Base-by-base conservation (phyloP, 352 stramenopile species). In the Hyaloperonospora arabidopsidis region DNA sequence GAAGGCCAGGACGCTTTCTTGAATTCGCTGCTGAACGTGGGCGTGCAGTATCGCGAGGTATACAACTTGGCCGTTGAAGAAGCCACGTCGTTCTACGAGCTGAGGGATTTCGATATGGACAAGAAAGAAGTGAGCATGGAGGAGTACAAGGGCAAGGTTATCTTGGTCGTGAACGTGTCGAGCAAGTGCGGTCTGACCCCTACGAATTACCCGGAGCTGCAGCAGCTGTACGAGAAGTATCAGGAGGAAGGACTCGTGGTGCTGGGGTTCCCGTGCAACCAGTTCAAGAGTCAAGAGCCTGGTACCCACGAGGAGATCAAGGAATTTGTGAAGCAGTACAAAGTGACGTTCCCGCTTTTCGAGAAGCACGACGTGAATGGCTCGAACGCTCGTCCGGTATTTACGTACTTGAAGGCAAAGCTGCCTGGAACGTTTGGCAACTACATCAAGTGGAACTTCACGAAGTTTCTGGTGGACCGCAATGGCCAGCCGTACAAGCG, bases 371-470 rank as follows among this genome's bases (percentile, higher is more conserved):
- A 95, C 44, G 88, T 97, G 11, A 97, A 97, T 48, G 86, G 88
- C 46, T 62, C 68, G 5, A 64, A 86, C 18, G 74, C 85, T 36
- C 74, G 86, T 0, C 80, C 87, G 23, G 77, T 96, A 25, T 96
- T 90, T 56, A 72, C 68, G 34, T 97, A 85, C 57, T 64, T 97
- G 23, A 95, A 95, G 56, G 40, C 74, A 36, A 81, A 84, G 43
- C 58, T 93, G 14, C 78, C 81, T 1, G 69, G 66, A 1, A 66
- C 86, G 59, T 79, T 86, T 50, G 81, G 76, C 3, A 75, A 75
- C 17, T 88, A 84, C 60, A 79, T 96, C 52, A 80, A 86, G 56
- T 95, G 86, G 86, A 95, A 95, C 71, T 95, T 92, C 56, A 87
- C 77, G 21, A 95, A 93, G 65, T 97, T 97, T 57, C 59, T 97